Evolutionary conservation across 148 eudicot species (phyloP), one percentile per base, ranked within the genome.

Genomic region (Fagopyrum tataricum): DNA sequence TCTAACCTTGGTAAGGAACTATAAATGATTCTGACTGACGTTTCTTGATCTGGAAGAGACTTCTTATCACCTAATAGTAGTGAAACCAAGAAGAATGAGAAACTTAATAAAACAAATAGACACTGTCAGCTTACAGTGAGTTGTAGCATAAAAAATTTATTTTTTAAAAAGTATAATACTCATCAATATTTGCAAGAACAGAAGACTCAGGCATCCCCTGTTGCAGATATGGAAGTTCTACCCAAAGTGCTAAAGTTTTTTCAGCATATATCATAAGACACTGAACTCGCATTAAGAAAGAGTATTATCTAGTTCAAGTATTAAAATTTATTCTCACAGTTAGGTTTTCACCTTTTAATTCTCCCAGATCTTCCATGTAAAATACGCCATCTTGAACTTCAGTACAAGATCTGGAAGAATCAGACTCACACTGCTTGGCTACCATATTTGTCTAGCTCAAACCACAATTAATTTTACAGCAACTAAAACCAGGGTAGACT

Each of bases 1-100:
- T 40, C 76, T 24, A 66, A 78, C 84, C 86, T 84, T 58, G 84
- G 80, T 61, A 84, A 74, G 56, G 84, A 78, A 74, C 70, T 81
- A 67, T 66, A 84, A 44, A 71, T 70, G 31, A 84, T 79, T 72
- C 77, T 75, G 24, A 84, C 77, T 44, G 86, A 81, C 8, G 84
- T 73, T 39, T 76, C 82, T 41, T 73, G 62, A 24, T 58, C 70
- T 14, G 20, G 72, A 72, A 73, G 69, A 72, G 66, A 67, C 46
- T 47, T 72, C 47, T 72, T 52, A 67, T 67, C 74, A 68, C 76
- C 84, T 83, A 70, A 11, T 15, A 37, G 40, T 23, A 59, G 24
- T 4, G 73, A 73, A 75, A 59, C 42, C 21, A 31, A 41, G 4
- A 39, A 61, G 43, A 40, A 40, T 69, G 17, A 70, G 44, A 17